These are phyloP conservation scores for Wickerhamomyces sp. DNA, from an alignment of 1,139 yeast genomes.

Conservation along the genomic window DNA sequence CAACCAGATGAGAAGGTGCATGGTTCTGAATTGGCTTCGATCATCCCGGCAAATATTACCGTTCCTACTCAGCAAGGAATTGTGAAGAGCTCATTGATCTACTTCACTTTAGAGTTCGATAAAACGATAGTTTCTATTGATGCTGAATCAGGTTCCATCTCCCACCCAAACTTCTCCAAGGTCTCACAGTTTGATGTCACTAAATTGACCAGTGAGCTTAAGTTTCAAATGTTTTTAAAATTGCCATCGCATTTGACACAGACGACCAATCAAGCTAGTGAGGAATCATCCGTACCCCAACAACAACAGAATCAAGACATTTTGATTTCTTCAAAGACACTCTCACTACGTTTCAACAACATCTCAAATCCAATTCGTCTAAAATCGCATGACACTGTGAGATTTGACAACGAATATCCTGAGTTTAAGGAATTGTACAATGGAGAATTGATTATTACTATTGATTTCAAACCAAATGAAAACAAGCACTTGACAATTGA, in stretches of 20 bases:
- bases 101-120: conserved; percentile 72
- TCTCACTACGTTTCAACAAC: conserved; percentile 33
- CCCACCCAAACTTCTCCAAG: conserved; percentile 71
- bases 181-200: conserved; percentile 91
- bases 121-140: conserved; percentile 81
- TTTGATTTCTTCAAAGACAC: conserved; percentile 29
- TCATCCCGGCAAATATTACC: conserved; percentile 63
- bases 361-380: conserved; percentile 35
- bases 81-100: conserved; percentile 52
- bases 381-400: conserved; percentile 43
- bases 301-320: conserved; percentile 23
- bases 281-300: not conserved
- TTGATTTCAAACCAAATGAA: conserved; percentile 73
- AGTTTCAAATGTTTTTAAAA: conserved; percentile 69
- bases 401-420: conserved; percentile 27
- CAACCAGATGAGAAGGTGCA: conserved; percentile 26
- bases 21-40: conserved; percentile 29
- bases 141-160: conserved; percentile 67
- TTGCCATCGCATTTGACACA: conserved; percentile 58
- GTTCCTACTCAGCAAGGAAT: conserved; percentile 39
- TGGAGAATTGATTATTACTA: conserved; percentile 51
- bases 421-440: conserved; percentile 9
- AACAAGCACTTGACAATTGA: conserved; percentile 75
- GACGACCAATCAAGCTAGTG: conserved; percentile 19
- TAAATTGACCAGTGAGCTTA: conserved; percentile 48